Evolutionary conservation across 2,329 filamentous ascomycete genomes (phyloP).

Genomic region (Pseudomassariella vexata): DNA sequence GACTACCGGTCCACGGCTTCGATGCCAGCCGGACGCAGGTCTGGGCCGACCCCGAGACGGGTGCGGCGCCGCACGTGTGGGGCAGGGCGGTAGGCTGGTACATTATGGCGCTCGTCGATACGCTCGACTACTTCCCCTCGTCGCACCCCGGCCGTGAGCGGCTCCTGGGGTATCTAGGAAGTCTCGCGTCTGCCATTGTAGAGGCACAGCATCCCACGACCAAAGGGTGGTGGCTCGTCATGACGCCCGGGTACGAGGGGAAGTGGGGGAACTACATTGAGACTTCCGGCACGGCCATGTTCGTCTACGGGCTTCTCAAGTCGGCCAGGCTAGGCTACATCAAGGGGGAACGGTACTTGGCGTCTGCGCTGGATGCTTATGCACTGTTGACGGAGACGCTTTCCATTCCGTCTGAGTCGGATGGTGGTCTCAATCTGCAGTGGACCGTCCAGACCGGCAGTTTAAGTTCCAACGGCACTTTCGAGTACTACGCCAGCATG

Average conservation of each 20-base stretch:
- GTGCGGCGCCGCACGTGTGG: slow-evolving; percentile 31
- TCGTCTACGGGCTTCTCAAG: slow-evolving; percentile 29
- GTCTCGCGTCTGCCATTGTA: slow-evolving; percentile 17
- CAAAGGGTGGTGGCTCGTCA: slow-evolving; percentile 32
- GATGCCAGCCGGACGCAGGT: slow-evolving; percentile 24
- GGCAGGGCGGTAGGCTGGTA: slow-evolving; percentile 31
- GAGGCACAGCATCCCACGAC: slow-evolving; percentile 19
- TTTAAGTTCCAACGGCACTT: too few relatives aligned
- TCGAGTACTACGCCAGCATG: too few relatives aligned
- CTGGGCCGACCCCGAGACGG: slow-evolving; percentile 28
- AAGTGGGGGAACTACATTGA: slow-evolving; percentile 26
- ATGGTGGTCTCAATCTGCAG: too few relatives aligned
- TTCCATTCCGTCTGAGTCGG: too few relatives aligned
- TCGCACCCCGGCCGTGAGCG: slow-evolving; percentile 11
- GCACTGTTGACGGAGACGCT: too few relatives aligned
- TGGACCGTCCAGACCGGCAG: too few relatives aligned
- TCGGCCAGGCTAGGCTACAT: slow-evolving; percentile 27
- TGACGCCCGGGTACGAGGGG: slow-evolving; percentile 17
- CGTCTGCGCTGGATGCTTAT: too few relatives aligned
- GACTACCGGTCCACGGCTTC: slow-evolving; percentile 29
- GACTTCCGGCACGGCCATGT: slow-evolving; percentile 22
- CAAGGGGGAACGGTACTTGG: too few relatives aligned
- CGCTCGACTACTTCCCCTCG: slow-evolving; percentile 20
- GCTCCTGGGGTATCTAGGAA: too few relatives aligned
- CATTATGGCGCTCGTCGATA: slow-evolving; percentile 29